Base-by-base conservation (phyloP, 139 green algal genomes). In the Ettlia oleoabundans region DNA sequence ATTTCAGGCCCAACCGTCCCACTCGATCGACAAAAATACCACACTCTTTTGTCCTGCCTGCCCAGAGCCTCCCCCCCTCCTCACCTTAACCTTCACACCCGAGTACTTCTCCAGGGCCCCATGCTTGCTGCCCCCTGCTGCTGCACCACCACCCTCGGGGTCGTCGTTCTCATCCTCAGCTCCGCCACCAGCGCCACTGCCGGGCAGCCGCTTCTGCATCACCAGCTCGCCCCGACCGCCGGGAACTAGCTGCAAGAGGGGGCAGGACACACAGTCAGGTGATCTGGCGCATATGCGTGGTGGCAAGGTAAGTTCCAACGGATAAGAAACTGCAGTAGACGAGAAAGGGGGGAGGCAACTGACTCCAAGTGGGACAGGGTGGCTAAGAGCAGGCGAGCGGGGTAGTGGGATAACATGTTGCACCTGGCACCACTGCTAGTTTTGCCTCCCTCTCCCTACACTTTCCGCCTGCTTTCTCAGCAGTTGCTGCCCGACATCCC, bases 21-120 rank as follows among this genome's bases (percentile, higher is more conserved):
- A n/a, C n/a, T 15, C 47, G 15, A 58, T 15, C 10, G 13, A 58
- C 47, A 58, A 10, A 58, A 10, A 58, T 15, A 58, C 10, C 47
- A 58, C 47, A 58, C 47, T 24, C 47, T n/a, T n/a, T n/a, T n/a
- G n/a, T n/a, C n/a, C n/a, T n/a, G n/a, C 15, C 47, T 58, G 47
- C 15, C 13, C 47, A 58, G 9, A 37, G 13, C 3, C 65, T 15
- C 13, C 32, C 19, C 28, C 63, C 4, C 53, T 9, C 19, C 63
- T 7, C 26, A 95, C 93, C 82, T 93, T 93, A 76, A 97, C 94
- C 85, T 96, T 96, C 42, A 99, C 95, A 2, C 96, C 96, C 37
- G 47, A 89, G 87, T 98, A 98, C 43, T 91, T 93, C 1, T 96
- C 94, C 28, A 93, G 63, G 26, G 68, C 68, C 32, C 33, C 35